Conservation (phyloP, 1,139 yeast genomes). For the Pichia kudriavzevii region DNA sequence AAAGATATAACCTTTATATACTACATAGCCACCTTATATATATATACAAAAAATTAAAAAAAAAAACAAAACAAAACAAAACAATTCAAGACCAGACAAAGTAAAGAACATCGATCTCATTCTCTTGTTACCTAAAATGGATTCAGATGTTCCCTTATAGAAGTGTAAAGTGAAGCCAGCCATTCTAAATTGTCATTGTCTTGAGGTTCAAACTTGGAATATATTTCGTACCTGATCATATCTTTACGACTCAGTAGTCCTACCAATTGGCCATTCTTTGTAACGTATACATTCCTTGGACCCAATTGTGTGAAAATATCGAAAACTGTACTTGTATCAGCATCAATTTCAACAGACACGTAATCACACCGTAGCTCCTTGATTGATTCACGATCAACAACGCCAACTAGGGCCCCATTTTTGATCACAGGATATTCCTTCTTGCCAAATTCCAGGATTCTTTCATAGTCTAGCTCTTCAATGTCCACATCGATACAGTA, state of each 20-base stretch:
- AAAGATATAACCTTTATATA: too few relatives aligned
- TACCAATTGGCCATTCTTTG: constrained; percentile 39
- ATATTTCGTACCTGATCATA: constrained; percentile 45
- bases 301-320: constrained; percentile 75
- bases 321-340: constrained; percentile 55
- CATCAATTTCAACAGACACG: constrained; percentile 45
- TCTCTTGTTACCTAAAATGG: constrained; percentile 23
- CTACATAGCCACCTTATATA: too few relatives aligned
- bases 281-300: constrained; percentile 67
- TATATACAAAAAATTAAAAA: too few relatives aligned
- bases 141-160: too few relatives aligned
- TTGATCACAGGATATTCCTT: constrained; percentile 11
- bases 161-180: too few relatives aligned
- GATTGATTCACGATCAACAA: constrained; percentile 29
- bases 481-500: constrained; percentile 37
- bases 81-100: too few relatives aligned
- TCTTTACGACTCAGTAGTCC: constrained; percentile 68
- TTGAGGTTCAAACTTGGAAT: too few relatives aligned
- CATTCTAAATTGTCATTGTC: too few relatives aligned
- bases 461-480: constrained; percentile 6
- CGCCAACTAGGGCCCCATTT: constrained; percentile 6
- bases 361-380: constrained; percentile 67
- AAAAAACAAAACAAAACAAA: too few relatives aligned
- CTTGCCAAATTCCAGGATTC: constrained; percentile 4
- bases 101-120: too few relatives aligned